Conservation (phyloP, 768 basidiomycete species). For the Amanita phalloides region DNA sequence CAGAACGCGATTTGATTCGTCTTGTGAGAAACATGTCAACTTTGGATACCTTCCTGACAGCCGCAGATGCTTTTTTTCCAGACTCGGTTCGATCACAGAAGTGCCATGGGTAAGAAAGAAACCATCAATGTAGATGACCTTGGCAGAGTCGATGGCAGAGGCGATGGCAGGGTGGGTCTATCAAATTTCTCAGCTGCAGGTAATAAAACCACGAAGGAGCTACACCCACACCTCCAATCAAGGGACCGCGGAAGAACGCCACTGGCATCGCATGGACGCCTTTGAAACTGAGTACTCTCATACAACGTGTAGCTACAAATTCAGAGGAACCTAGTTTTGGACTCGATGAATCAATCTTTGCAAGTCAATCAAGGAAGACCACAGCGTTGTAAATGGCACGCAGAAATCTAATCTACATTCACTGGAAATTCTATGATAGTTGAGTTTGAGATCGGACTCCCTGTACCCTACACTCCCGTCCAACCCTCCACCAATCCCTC, state of each 20-base stretch:
- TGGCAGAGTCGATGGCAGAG: conserved; percentile 67
- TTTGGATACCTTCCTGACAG: conserved; percentile 74
- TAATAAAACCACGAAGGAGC: conserved; percentile 88
- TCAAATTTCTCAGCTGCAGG: conserved; percentile 88
- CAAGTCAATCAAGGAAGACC: too few relatives aligned
- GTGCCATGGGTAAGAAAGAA: conserved; percentile 95
- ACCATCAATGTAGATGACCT: conserved; percentile 89
- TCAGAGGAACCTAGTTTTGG: too few relatives aligned
- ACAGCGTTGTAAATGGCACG: too few relatives aligned
- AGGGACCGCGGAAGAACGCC: too few relatives aligned
- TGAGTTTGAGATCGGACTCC: too few relatives aligned
- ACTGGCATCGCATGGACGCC: too few relatives aligned
- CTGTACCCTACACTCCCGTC: conserved; percentile 15
- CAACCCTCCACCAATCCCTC: conserved; percentile 49
- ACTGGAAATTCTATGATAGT: too few relatives aligned
- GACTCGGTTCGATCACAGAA: conserved; percentile 59
- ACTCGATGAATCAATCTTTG: too few relatives aligned
- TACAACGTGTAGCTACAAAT: too few relatives aligned
- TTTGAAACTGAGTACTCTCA: too few relatives aligned
- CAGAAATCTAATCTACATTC: too few relatives aligned
- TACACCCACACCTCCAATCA: too few relatives aligned
- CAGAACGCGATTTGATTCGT: background rate
- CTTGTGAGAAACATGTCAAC: background rate
- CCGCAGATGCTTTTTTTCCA: conserved; percentile 63
- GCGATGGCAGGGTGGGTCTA: conserved; percentile 67